These are phyloP conservation scores for Aspergillus neoniger DNA, from an alignment of 2,329 filamentous ascomycete species.

Conservation along the genomic window DNA sequence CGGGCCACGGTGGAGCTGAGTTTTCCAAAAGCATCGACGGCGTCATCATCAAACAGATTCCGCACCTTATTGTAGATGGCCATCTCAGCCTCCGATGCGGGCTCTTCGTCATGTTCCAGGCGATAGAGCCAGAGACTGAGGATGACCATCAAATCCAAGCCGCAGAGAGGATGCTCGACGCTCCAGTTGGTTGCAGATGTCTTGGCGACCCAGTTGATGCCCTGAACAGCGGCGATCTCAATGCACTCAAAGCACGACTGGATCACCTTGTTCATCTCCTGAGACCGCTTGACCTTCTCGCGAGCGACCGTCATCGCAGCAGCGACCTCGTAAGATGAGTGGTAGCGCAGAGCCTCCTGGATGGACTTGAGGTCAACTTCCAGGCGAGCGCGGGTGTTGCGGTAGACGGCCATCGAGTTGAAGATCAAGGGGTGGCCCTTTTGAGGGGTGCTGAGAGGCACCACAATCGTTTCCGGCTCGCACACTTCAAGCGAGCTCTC, in stretches of 20 bases:
- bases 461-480: constrained; percentile 84
- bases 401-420: constrained; percentile 96
- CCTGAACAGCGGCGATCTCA: constrained; percentile 90
- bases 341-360: constrained; percentile 93
- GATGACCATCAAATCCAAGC: constrained; percentile 96
- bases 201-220: constrained; percentile 96
- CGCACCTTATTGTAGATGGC: constrained; percentile 68
- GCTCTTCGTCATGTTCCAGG: constrained; percentile 97
- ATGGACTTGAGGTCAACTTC: constrained; percentile 95
- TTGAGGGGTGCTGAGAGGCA: constrained; percentile 89
- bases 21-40: constrained; percentile 79
- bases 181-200: constrained; percentile 99
- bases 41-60: constrained; percentile 81
- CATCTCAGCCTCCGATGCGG: constrained; percentile 49
- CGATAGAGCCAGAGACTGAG: constrained; percentile 97
- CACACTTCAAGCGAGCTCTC: constrained; percentile 93
- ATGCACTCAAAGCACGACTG: constrained; percentile 98
- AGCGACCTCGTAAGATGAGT: constrained; percentile 95
- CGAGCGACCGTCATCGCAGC: constrained; percentile 94
- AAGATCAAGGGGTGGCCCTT: constrained; percentile 96
- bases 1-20: constrained; percentile 93
- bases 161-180: constrained; percentile 94
- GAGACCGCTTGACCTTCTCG: constrained; percentile 89
- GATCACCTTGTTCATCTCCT: constrained; percentile 98
- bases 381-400: constrained; percentile 86